Conservation (phyloP, 2,329 filamentous ascomycete genomes). For the Thielaviopsis euricoi region DNA sequence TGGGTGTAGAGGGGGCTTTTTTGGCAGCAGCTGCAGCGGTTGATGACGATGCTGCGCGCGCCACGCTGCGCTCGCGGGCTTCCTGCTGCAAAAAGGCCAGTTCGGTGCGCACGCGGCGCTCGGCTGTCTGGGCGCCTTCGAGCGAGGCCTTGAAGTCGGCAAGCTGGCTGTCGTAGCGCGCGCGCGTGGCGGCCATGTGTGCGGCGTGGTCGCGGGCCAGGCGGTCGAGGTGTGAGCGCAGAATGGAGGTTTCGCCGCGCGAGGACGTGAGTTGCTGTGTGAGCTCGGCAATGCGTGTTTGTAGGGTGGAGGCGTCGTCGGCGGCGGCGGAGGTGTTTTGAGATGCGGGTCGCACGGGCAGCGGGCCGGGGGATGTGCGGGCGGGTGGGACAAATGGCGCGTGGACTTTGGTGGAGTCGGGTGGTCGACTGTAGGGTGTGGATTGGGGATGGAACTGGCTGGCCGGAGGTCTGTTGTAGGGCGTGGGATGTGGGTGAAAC, state of each 20-base stretch:
- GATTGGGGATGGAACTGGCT: no score
- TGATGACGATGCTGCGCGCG: neutral
- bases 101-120: conserved; percentile 34
- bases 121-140: conserved; percentile 42
- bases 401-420: neutral
- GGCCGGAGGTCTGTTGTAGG: neutral
- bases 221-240: conserved; percentile 54
- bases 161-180: conserved; percentile 45
- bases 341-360: neutral
- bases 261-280: conserved; percentile 43
- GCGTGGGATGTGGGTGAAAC: conserved; percentile 7
- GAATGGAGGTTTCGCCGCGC: conserved; percentile 55
- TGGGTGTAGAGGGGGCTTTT: neutral
- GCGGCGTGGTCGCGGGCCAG: conserved; percentile 44
- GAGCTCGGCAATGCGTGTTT: conserved; percentile 35
- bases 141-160: conserved; percentile 26
- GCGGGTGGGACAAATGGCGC: neutral
- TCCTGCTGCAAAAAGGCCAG: conserved; percentile 60
- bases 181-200: conserved; percentile 43
- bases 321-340: conserved; percentile 19
- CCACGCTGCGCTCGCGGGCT: conserved; percentile 36
- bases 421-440: no score
- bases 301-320: conserved; percentile 27
- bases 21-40: neutral
- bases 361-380: neutral